phyloP scores from a whole-genome alignment of 2,329 filamentous ascomycete species.

The Cytospora paraplurivora region DNA sequence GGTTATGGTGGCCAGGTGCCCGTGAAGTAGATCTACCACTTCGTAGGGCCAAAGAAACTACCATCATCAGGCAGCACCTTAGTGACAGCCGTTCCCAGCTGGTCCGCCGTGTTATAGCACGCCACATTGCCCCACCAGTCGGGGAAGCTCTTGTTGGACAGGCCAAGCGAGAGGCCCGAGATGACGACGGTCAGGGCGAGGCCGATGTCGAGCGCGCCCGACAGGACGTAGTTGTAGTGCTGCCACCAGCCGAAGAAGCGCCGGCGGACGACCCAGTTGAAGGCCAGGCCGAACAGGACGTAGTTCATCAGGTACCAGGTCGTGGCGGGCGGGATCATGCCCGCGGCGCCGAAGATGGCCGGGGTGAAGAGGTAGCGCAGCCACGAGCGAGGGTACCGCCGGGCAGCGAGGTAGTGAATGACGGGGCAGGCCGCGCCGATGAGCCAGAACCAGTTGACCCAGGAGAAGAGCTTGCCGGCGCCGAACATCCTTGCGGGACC shows the following conservation, averaged over 20 bases:
- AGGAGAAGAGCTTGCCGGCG: slow-evolving; percentile 35
- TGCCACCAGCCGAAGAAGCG: slow-evolving; percentile 55
- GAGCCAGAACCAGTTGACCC: slow-evolving; percentile 36
- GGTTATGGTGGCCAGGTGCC: neutral
- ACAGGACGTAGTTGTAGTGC: slow-evolving; percentile 57
- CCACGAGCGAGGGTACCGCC: slow-evolving; percentile 30
- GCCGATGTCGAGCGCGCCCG: slow-evolving; percentile 55
- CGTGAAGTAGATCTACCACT: slow-evolving; percentile 2
- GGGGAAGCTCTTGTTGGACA: slow-evolving; percentile 8
- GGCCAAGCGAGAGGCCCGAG: slow-evolving; percentile 36
- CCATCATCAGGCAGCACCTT: slow-evolving; percentile 16
- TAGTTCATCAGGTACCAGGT: slow-evolving; percentile 47
- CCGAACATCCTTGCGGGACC: slow-evolving; percentile 38
- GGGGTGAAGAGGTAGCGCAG: slow-evolving; percentile 37
- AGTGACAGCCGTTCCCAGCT: neutral
- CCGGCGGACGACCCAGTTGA: slow-evolving; percentile 52
- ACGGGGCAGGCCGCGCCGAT: slow-evolving; percentile 35
- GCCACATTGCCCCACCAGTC: slow-evolving; percentile 16
- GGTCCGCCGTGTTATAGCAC: slow-evolving; percentile 7
- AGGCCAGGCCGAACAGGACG: slow-evolving; percentile 51
- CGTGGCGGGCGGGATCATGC: slow-evolving; percentile 43
- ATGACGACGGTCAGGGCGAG: slow-evolving; percentile 55
- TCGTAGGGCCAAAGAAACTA: slow-evolving; percentile 15
- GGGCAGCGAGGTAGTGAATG: slow-evolving; percentile 32
- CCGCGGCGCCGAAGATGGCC: slow-evolving; percentile 37